phyloP scores from a whole-genome alignment of 2,329 filamentous ascomycete genomes.

The Cytospora piceae region DNA sequence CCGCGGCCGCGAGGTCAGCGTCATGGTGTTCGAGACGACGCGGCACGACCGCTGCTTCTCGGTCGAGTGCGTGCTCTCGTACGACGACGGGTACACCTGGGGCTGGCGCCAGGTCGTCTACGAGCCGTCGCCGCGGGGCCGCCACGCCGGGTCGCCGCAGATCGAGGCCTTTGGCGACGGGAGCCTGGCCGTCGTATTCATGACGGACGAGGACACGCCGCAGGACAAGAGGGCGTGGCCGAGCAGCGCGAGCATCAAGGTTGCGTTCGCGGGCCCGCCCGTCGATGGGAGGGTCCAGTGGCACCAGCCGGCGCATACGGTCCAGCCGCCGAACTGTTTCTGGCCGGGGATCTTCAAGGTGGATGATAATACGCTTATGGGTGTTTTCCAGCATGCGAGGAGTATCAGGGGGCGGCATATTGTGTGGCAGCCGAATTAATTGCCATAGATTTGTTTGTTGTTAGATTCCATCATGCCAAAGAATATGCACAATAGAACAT shows the following conservation, averaged over 20 bases:
- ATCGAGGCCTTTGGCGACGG: slow-evolving; percentile 46
- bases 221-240: slow-evolving; percentile 42
- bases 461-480: not conserved
- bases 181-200: slow-evolving; percentile 48
- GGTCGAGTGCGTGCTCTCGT: slow-evolving; percentile 49
- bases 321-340: slow-evolving; percentile 15
- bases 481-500: too few relatives aligned
- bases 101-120: slow-evolving; percentile 46
- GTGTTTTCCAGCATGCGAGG: slow-evolving; percentile 25
- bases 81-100: slow-evolving; percentile 48
- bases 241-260: slow-evolving; percentile 46
- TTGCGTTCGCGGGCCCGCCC: slow-evolving; percentile 37
- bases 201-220: slow-evolving; percentile 49
- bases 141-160: slow-evolving; percentile 51
- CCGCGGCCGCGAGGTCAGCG: slow-evolving; percentile 41
- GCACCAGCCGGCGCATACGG: slow-evolving; percentile 16
- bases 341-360: slow-evolving; percentile 28
- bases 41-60: slow-evolving; percentile 43
- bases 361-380: slow-evolving; percentile 21
- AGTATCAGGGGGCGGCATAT: slow-evolving; percentile 18
- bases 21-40: slow-evolving; percentile 53
- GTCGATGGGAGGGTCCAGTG: slow-evolving; percentile 29
- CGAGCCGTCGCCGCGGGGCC: slow-evolving; percentile 36
- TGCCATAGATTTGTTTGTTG: not conserved
- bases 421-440: not conserved